Base-by-base conservation (phyloP, 768 basidiomycete species). In the Boletus eberwhitei region DNA sequence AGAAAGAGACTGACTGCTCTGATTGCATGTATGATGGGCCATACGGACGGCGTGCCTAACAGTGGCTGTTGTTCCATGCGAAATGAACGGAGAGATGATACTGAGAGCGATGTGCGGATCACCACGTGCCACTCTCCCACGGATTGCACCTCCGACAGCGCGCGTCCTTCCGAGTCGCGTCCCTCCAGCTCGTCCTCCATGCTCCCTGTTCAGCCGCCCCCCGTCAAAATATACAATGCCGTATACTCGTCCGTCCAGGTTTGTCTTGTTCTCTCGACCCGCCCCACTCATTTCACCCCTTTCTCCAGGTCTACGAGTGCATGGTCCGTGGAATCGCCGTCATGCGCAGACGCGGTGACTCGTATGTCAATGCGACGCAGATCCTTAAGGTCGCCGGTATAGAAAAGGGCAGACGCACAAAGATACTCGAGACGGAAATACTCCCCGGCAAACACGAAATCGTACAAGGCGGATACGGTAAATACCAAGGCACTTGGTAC, bases 401-500 rank as follows among this genome's bases (percentile, higher is more conserved):
- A 57, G 93, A 96, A 76, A 99, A 99, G 73, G 94, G 94, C 1
- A 84, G 88, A 41, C 82, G 97, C 38, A 98, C 96, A 16, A 98
- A 98, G 81, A 97, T 98, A 50, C 77, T 93, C 14, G 90, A 98
- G 79, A 97, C 95, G 72, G 96, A 99, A 75, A 93, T 99, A 58
- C 81, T 95, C 40, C 89, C 90, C 53, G 94, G 93, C 44, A 88
- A 89, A 72, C 93, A 97, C 72, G 96, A 99, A 73, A 98, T 98
- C 70, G 93, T 99, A 6, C 97, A 98, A 71, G 97, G 97, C 37
- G 97, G 97, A 31, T 98, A 98, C 69, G 97, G 97, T 24, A 96
- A 98, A 76, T 99, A 98, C 70, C 97, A 99, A 71, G 97, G 97
- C 60, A 98, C 96, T 53, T 99, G 97, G 96, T 96, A 66, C 67